Evolutionary conservation across 805 yeast genomes (phyloP), one percentile per base, ranked within the genome.

Genomic region (Hanseniaspora nectarophila): DNA sequence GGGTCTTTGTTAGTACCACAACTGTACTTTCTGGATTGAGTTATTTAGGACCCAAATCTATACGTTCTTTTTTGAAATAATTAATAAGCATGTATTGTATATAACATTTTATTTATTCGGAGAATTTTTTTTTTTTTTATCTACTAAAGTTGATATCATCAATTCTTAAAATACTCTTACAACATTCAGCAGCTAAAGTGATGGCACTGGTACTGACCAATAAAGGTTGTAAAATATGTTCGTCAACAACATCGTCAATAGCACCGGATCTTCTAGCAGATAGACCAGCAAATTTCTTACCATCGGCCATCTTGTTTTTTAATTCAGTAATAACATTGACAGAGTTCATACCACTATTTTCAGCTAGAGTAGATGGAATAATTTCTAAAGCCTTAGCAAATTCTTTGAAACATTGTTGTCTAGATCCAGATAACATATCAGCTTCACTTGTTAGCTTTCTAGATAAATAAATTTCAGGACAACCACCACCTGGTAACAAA

Each of bases 401-500:
- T 69, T 89, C 96, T 63, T 80, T 82, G 80, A 85, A 89, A 60
- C 94, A 89, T 57, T 86, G 78, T 53, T 90, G 89, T 67, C 88
- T 95, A 10, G 86, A 85, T 47, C 97, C 97, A 18, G 85, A 76
- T 58, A 83, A 72, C 50, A 77, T 70, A 57, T 80, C 74, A 29
- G 94, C 75, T 66, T 87, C 95, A 59, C 78, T 80, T 59, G 76
- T 71, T 58, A 88, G 70, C 13, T 77, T 76, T 57, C 90, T 78
- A 10, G 95, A 79, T 7, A 86, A 81, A 71, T 89, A 96, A 58
- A 88, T 80, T 69, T 88, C 97, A 43, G 97, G 95, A 5, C 98
- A 97, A 61, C 97, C 98, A 57, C 98, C 99, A 61, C 99, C 99
- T 13, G 97, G 96, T 70, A 92, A 88, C 63, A 84, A 65, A 31